Conservation (phyloP, 495 filamentous ascomycete species). For the Lasiosphaeria hispida region DNA sequence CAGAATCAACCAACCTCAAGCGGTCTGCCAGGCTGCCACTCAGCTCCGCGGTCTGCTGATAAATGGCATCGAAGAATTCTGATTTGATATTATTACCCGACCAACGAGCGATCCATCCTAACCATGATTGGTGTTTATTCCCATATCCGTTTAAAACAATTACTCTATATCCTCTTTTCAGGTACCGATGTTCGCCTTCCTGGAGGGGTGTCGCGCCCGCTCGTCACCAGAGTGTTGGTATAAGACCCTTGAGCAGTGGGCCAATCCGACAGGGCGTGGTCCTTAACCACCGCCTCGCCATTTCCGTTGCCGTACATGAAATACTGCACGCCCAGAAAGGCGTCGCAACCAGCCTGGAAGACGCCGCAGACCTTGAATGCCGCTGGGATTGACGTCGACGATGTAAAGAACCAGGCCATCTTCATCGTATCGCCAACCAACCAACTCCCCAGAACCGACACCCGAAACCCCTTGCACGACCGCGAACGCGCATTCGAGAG, state of each 20-base stretch:
- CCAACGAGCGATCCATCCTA: background rate
- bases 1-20: background rate
- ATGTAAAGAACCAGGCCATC: conserved; percentile 87
- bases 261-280: conserved; percentile 18
- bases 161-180: conserved; percentile 34
- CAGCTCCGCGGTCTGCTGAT: background rate
- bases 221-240: conserved; percentile 14
- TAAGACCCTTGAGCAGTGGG: conserved; percentile 4
- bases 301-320: conserved; percentile 77
- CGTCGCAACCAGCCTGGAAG: conserved; percentile 86
- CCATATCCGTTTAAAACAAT: background rate
- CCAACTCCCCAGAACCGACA: conserved; percentile 86
- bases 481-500: conserved; percentile 71
- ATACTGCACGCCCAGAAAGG: conserved; percentile 81
- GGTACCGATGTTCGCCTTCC: conserved; percentile 38
- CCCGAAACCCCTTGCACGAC: conserved; percentile 85
- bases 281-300: conserved; percentile 35
- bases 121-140: background rate
- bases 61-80: background rate
- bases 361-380: conserved; percentile 90
- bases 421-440: conserved; percentile 91
- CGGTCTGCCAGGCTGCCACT: background rate
- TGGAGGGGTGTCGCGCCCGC: conserved; percentile 30
- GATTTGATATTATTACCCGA: too few relatives aligned
- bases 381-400: conserved; percentile 69